Base-by-base conservation (phyloP, 2,329 filamentous ascomycete genomes). In the Aspergillus fumigatus region DNA sequence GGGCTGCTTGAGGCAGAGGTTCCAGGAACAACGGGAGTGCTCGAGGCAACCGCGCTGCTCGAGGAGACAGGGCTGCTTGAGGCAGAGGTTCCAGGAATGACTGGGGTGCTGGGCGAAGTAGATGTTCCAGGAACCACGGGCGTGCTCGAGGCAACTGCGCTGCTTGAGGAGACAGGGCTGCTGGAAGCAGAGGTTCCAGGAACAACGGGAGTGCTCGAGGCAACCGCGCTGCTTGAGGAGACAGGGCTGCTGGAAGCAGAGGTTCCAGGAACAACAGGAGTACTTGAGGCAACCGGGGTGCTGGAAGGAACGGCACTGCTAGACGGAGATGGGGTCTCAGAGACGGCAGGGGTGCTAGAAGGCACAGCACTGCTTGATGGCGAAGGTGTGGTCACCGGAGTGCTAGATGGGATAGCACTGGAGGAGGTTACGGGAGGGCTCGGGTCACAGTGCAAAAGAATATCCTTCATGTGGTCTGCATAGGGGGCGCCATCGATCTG, bases 391-490 rank as follows among this genome's bases (percentile, higher is more conserved):
- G 53, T 47, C 29, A 41, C 45, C 5, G 52, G 47, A 11, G 52
- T 65, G 32, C 54, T 59, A 10, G 54, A 51, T 19, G 45, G 35
- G 29, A 29, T 4, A 58, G 57, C n/a, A 52, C 62, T 55, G 43
- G 64, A 45, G 45, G 47, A 50, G 19, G 65, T 67, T 3, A 58
- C 55, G 10, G 64, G 61, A 14, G 62, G 61, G 48, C 63, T 53
- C 55, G 70, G 70, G 55, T 65, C 67, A 51, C 56, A 63, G 9
- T 53, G 53, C 19, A 56, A 50, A 14, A 80, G 65, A 48, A 79
- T 73, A 8, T 75, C 66, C 73, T 82, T 82, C 59, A 81, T 79
- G 69, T 77, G 76, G 52, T 75, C 70, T 2, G 74, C 71, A 67
- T 80, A 84, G 21, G 72, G 69, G 49, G 72, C 63, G n/a, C 68